Conservation (phyloP, 2,329 filamentous ascomycete genomes). For the Pseudocercospora eumusae region DNA sequence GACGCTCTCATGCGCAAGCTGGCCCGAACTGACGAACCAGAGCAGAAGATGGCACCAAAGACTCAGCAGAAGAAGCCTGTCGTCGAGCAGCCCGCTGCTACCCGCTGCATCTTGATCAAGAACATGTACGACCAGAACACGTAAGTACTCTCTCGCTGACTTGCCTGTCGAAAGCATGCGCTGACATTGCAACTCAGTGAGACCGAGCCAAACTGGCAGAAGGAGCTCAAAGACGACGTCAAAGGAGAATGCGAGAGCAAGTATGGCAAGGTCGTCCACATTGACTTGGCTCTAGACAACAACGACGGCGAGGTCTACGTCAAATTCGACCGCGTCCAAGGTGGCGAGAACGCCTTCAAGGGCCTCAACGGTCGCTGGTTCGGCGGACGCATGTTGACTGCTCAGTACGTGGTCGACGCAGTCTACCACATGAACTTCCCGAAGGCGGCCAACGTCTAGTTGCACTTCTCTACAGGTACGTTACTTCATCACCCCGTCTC, state of each 20-base stretch:
- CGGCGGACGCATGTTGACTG: constrained; percentile 87
- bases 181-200: constrained; percentile 58
- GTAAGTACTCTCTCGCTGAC: constrained; percentile 59
- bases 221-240: constrained; percentile 92
- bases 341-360: constrained; percentile 96
- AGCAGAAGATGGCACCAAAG: constrained; percentile 63
- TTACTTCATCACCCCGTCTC: neutral
- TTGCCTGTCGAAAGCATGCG: neutral
- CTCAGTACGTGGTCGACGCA: constrained; percentile 93
- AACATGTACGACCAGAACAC: constrained; percentile 93
- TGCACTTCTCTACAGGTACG: constrained; percentile 7
- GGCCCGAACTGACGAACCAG: constrained; percentile 85
- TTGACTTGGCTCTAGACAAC: constrained; percentile 73
- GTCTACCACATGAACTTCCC: constrained; percentile 69
- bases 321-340: constrained; percentile 94
- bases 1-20: constrained; percentile 98
- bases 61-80: constrained; percentile 62
- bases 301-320: constrained; percentile 98
- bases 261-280: constrained; percentile 97
- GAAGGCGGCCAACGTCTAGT: constrained; percentile 34
- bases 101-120: constrained; percentile 87
- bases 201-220: constrained; percentile 80
- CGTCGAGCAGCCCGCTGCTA: constrained; percentile 86
- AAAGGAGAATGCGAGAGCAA: constrained; percentile 88
- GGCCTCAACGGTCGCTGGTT: constrained; percentile 97